Evolutionary conservation across 257 asterid genomes (phyloP), one percentile per base, ranked within the genome.

Genomic region (Plantago elongata): DNA sequence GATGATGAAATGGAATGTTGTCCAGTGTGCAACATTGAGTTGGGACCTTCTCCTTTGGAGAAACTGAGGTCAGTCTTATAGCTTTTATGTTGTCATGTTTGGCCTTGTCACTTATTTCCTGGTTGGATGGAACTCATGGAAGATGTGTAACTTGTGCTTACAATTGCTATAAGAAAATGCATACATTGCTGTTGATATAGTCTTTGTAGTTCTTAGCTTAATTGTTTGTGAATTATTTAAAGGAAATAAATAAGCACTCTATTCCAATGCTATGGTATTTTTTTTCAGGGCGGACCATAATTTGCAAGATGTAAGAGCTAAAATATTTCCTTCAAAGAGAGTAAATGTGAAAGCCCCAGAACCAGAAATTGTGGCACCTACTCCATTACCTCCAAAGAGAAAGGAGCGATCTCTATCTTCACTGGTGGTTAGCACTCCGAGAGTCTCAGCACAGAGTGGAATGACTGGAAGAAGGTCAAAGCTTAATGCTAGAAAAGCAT

Each of bases 341-440:
- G 69, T 77, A 70, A 87, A 87, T 74, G 84, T 83, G 76, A 78
- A 72, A 61, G 79, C 92, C 77, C 87, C 92, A 57, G 99, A 93
- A 75, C 87, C 92, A 59, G 99, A 93, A 75, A 68, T 73, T 70
- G 65, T 72, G 67, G 69, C 88, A 71, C 80, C 88, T 43, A 62
- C 87, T 63, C 51, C 87, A 42, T 70, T 89, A 74, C 99, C 99
- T 22, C 90, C 77, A 42, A 93, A 85, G 86, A 87, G 96, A 75
- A 93, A 93, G 81, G 99, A 93, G 81, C 82, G 95, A 72, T 93
- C 96, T 15, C 97, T 93, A 60, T 93, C 99, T 7, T 83, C 97
- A 13, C 75, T 93, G 83, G 99, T 85, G 61, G 95, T 93, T 57
- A 89, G 83, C 83, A 84, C 99, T 60, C 99, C 99, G 16, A 84